Evolutionary conservation across 495 filamentous ascomycete species (phyloP), one percentile per base, ranked within the genome.

Genomic region (Cercophora sp.): DNA sequence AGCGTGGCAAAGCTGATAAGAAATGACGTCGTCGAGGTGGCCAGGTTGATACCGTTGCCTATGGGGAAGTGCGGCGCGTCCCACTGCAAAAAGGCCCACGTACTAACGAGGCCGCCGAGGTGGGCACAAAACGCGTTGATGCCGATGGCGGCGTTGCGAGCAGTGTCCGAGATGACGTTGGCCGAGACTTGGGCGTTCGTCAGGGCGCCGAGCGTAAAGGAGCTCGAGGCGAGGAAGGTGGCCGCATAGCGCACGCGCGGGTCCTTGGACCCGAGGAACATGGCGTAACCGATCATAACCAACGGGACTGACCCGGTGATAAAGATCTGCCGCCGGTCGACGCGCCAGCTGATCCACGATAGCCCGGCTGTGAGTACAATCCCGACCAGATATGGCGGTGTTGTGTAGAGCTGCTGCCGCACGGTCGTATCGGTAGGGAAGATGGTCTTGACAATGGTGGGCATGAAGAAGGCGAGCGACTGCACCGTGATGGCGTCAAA

Each of bases 121-220:
- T 85, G 85, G 18, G 82, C 84, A 20, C 84, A 72, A 78, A 84
- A 85, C 48, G 85, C 80, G 29, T 74, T 81, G 0, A 77, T 82
- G 8, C 73, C 83, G 41, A 85, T 85, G 15, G 82, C 80, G 2
- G 79, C 71, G 1, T 75, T 78, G n/a, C 83, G 71, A 4, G 83
- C 78, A 0, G 82, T 84, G 57, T 86, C 82, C 13, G 77, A 79
- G 13, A 85, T 71, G 18, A 85, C 81, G 57, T 85, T 85, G 22
- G 81, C 83, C 0, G 80, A 70, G 0, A 71, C 75, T 53, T 85
- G 74, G 4, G 83, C 81, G 51, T 80, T 84, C 57, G 73, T 77
- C 1, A 86, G 69, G 0, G 84, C 69, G 6, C 81, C 83, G 23
- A 78, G 74, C 0, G 85, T 82, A 63, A 87, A 91, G 51, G 25